Evolutionary conservation across 108 stramenopile genomes (phyloP), one percentile per base, ranked within the genome.

Genomic region (Fragilaria crotonensis): DNA sequence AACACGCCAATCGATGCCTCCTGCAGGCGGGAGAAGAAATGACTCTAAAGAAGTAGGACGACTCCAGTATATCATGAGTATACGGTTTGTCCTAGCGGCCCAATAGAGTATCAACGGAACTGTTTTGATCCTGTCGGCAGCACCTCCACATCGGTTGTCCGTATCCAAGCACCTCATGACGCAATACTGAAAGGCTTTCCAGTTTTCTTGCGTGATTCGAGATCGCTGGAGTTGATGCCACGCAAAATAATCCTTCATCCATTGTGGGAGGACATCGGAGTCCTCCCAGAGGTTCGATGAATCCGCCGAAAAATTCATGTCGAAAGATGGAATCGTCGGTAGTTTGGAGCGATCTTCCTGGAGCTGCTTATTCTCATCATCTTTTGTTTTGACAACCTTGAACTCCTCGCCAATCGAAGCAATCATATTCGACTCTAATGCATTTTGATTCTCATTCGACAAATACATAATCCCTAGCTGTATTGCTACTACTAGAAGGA

Each of bases 1-100:
- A 19, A 57, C 57, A 25, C 74, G 51, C 77, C 74, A 78, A 58
- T 82, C 73, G 19, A 75, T 59, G 14, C 81, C 77, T 19, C 66
- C 32, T 4, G 36, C 21, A 0, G 77, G 73, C 11, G 80, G 80
- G 18, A 71, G 18, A 11, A 81, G 49, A 36, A 72, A 81, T n/a
- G 77, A 49, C 54, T 81, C 80, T 33, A 81, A 45, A 33, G 23
- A 30, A 33, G 49, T 47, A 1, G 80, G 80, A 25, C 59, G 48
- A 4, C 32, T 33, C 80, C 80, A 81, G 0, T 65, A 57, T 49
- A 77, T 75, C 51, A 81, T 45, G 30, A 81, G 60, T 3, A 81
- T 27, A 20, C 80, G 76, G 18, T 75, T 63, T 1, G 60, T 54
- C 29, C 33, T 46, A 18, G 47, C 49, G 5, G 76, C 76, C 5